Evolutionary conservation across 495 filamentous ascomycete species (phyloP), one percentile per base, ranked within the genome.

Genomic region (Aspergillus taichungensis): DNA sequence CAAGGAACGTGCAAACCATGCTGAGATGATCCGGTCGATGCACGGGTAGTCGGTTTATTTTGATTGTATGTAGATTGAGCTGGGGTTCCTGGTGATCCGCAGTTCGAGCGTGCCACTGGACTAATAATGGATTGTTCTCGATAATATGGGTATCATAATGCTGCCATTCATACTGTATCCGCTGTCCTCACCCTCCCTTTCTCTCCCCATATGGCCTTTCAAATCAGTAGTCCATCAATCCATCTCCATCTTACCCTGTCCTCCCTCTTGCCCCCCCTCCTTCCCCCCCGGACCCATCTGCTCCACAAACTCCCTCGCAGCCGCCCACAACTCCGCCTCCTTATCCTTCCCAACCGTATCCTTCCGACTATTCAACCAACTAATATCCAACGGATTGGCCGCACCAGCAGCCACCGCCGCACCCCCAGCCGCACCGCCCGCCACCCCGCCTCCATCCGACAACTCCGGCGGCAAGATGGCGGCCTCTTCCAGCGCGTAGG

Each of bases 351-450:
- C 85, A 11, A 90, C 81, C 29, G 79, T 81, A 50, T 84, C 80
- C 47, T 82, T 84, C 46, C 86, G 76, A 62, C 83, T 84, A 54
- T 95, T 95, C 55, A 95, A 66, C 78, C 81, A 84, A 40, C 88
- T 87, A 10, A 92, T 78, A 61, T 95, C 88, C 37, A 91, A 64
- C 12, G 64, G 62, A 39, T 67, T 64, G 11, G 59, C 39, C 2
- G 52, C 56, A 13, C 53, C 49, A 2, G 52, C 45, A 5, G 46
- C 50, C 4, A 49, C 54, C 29, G 52, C 53, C 28, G 43, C 57
- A 11, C 56, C 47, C 35, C 44, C 50, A 13, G 52, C 47, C 11
- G 54, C 34, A 51, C 69, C 62, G 24, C 57, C 57, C 34, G 47
- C 41, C 34, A 54, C 54, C 18, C 47, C 41, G 12, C 55, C 54